Evolutionary conservation across 495 filamentous ascomycete genomes (phyloP), one percentile per base, ranked within the genome.

Genomic region (Hypoxylon lienhwacheense): DNA sequence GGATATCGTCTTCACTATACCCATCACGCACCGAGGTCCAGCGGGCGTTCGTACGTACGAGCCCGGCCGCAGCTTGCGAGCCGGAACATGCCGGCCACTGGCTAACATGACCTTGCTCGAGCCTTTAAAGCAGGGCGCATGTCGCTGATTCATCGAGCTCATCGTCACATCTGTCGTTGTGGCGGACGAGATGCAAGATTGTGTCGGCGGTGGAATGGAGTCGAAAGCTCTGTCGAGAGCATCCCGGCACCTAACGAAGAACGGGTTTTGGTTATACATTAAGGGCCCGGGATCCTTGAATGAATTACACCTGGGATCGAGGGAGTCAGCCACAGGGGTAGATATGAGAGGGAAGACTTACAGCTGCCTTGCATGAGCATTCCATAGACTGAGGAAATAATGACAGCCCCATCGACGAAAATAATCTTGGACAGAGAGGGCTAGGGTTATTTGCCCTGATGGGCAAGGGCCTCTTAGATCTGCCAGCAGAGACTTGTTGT

Each of bases 271-370:
- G 26, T 74, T 71, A 44, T 74, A 77, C 54, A 63, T 66, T 19
- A 72, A 60, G 12, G 74, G 73, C 11, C 74, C 74, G 1, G 71
- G 60, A 39, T 78, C 75, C 49, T 73, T 75, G 68, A 77, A 77
- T 5, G 67, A 65, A 48, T 76, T 77, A 46, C 74, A 75, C 15
- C 64, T 66, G 32, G 16, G 4, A 24, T 40, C 26, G 7, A 21
- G 19, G n/a, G 14, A 14, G n/a, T 25, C 2, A 41, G 21, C 6
- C 21, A 25, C 21, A 5, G 14, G n/a, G 32, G n/a, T 25, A 48
- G 20, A 7, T 29, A 2, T 5, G 5, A 8, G 11, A 21, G 31
- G 22, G 2, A 26, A 26, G 11, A 53, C 60, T 36, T 61, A 66
- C 40, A 67, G 43, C 56, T 78, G 75, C n/a, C 67, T 65, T 5